Percentiles rank a stretch among this genome's conserved stretches.
Evolutionary conservation across 1,284 basidiomycete species (phyloP).

Genomic region (Coniferiporia weirii): DNA sequence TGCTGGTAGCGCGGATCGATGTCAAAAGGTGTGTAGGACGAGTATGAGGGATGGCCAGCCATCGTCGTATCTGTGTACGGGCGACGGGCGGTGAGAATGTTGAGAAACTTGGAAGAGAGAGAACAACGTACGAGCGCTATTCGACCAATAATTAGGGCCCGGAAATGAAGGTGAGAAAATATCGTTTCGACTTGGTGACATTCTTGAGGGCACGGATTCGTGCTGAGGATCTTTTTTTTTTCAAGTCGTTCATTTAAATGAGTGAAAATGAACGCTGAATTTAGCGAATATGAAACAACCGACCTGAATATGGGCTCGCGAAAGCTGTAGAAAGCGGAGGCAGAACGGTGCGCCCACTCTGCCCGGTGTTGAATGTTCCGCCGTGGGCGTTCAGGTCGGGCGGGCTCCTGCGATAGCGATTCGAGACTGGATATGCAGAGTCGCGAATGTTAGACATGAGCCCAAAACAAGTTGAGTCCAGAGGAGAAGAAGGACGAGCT

Average conservation of each 20-base stretch:
- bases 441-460: slow-evolving; percentile 56
- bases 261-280: slow-evolving; percentile 47
- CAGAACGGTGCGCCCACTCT: slow-evolving; percentile 82
- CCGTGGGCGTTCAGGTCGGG: slow-evolving; percentile 50
- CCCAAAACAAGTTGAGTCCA: slow-evolving; percentile 25
- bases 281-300: slow-evolving; percentile 23
- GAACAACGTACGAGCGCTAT: slow-evolving; percentile 18
- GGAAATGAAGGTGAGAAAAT: slow-evolving; percentile 18
- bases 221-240: slow-evolving; percentile 10
- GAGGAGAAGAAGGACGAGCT: slow-evolving; percentile 39
- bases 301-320: slow-evolving; percentile 48
- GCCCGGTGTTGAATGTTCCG: slow-evolving; percentile 67
- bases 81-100: slow-evolving; percentile 3
- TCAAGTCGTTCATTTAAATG: slow-evolving; percentile 21
- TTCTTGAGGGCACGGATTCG: slow-evolving; percentile 13
- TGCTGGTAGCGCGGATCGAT: slow-evolving; percentile 55
- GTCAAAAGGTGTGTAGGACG: slow-evolving; percentile 36
- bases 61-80: slow-evolving; percentile 11
- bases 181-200: slow-evolving; percentile 17
- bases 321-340: slow-evolving; percentile 78
- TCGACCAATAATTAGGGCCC: slow-evolving; percentile 11
- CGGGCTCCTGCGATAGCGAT: slow-evolving; percentile 56
- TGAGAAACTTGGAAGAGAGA: slow-evolving; percentile 7
- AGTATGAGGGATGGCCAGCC: slow-evolving; percentile 19
- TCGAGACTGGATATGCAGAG: slow-evolving; percentile 54